Percentiles rank a stretch among this genome's conserved stretches.
These are phyloP conservation scores for Tuber borchii DNA, from an alignment of 495 filamentous ascomycete species.

Conservation along the genomic window DNA sequence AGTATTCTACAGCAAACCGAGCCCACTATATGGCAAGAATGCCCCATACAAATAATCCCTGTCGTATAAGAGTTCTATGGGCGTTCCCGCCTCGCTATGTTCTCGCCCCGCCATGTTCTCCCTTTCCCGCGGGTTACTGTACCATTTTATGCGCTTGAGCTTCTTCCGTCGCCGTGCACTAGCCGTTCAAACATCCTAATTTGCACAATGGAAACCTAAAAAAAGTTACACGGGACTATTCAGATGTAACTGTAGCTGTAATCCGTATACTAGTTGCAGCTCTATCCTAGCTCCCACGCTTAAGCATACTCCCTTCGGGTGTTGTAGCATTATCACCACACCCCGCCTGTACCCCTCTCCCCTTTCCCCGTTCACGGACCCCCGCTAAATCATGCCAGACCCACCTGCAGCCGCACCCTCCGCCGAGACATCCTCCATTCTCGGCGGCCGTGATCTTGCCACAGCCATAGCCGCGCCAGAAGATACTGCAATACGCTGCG, in stretches of 20 bases:
- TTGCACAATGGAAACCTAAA: not conserved
- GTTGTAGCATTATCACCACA: not conserved
- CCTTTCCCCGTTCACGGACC: not conserved
- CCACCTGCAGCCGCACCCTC: not conserved
- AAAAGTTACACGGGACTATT: not conserved
- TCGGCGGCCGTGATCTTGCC: not conserved
- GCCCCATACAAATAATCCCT: too few relatives aligned
- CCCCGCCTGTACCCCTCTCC: not conserved
- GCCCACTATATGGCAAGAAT: too few relatives aligned
- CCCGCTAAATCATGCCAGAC: not conserved
- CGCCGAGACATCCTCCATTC: not conserved
- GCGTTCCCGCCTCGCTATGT: too few relatives aligned
- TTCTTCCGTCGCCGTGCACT: not conserved
- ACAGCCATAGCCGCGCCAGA: not conserved
- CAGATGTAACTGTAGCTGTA: not conserved
- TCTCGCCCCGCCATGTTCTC: too few relatives aligned
- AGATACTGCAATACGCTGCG: not conserved
- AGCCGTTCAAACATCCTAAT: not conserved
- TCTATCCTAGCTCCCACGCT: not conserved
- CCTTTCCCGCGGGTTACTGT: not conserved
- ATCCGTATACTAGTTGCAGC: not conserved
- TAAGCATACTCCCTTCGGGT: not conserved
- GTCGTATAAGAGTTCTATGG: too few relatives aligned
- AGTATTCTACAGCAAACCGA: too few relatives aligned
- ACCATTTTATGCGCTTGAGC: not conserved